Evolutionary conservation across 2,329 filamentous ascomycete species (phyloP), one percentile per base, ranked within the genome.

Genomic region (Aspergillus transmontanensis): DNA sequence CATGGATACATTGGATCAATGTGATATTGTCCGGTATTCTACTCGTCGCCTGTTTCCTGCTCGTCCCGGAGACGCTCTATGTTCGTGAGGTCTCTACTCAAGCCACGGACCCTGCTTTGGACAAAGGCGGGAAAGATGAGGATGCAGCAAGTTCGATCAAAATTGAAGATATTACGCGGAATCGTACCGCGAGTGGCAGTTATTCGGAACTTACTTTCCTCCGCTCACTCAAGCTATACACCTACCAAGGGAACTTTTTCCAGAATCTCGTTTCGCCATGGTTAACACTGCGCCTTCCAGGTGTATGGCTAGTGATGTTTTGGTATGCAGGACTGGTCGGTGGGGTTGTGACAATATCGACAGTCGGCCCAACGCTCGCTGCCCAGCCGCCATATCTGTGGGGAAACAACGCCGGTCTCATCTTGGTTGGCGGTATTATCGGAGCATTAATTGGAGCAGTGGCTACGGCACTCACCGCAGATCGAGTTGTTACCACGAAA

Each of bases 271-370:
- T 58, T 21, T 59, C 62, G 0, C 62, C 62, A 0, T 64, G 62
- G 62, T 53, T 64, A 3, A 64, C 62, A 2, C 41, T 64, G 2
- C 62, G 62, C 4, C 62, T 64, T 11, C 62, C 62, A 1, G 62
- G 62, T 28, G 62, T 64, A 30, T 64, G 62, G 62, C 62, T 64
- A 7, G 62, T 64, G 21, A 64, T 64, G 62, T 19, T 64, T 26
- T 64, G 62, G 62, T 64, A 64, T 34, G 62, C 58, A 11, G 62
- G 62, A 4, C 56, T 64, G 1, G 62, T 64, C 14, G 62, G 62
- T 34, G 62, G 62, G 19, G 23, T 64, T 16, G 59, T 64, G 12
- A 64, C 62, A 34, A 32, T 64, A 4, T 58, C 58, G n/a, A 58
- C 62, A 4, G 62, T 64, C 34, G 62, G 55, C 3, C 62, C 62